Conservation (phyloP, 179 eudicot genomes). For the Beta corolliflora region DNA sequence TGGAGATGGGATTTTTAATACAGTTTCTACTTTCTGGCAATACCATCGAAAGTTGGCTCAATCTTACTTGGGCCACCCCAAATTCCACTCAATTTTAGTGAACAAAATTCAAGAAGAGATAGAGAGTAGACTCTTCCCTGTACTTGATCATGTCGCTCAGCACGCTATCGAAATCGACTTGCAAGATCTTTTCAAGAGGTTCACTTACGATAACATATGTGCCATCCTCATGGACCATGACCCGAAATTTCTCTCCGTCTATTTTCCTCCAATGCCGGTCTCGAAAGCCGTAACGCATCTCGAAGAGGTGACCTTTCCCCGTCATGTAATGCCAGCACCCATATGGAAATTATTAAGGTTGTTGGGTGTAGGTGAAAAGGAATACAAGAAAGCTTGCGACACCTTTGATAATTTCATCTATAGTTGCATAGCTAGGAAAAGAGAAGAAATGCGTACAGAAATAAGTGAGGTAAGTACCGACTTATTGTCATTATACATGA, state of each 20-base stretch:
- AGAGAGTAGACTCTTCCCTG: slow-evolving; percentile 33
- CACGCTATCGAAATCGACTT: neutral
- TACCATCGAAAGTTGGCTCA: neutral
- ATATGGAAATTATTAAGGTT: slow-evolving; percentile 17
- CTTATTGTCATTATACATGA: neutral
- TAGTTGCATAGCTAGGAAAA: neutral
- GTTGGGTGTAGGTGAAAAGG: neutral
- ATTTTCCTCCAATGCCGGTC: no score
- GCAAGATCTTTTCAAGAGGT: neutral
- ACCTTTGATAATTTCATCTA: neutral
- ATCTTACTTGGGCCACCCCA: neutral
- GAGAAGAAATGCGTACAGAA: neutral
- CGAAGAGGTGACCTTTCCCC: no score
- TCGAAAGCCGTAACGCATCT: no score
- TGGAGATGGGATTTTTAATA: slow-evolving; percentile 53
- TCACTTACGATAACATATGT: neutral
- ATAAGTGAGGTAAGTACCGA: neutral
- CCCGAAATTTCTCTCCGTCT: no score
- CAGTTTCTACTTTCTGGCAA: slow-evolving; percentile 24
- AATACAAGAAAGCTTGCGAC: neutral
- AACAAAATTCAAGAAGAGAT: slow-evolving; percentile 32
- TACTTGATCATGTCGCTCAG: neutral
- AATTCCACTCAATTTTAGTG: slow-evolving; percentile 23
- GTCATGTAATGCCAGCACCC: slow-evolving; percentile 9
- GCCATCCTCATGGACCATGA: neutral